Conservation (phyloP, 305 asterid species). For the Euphrasia arctica region DNA sequence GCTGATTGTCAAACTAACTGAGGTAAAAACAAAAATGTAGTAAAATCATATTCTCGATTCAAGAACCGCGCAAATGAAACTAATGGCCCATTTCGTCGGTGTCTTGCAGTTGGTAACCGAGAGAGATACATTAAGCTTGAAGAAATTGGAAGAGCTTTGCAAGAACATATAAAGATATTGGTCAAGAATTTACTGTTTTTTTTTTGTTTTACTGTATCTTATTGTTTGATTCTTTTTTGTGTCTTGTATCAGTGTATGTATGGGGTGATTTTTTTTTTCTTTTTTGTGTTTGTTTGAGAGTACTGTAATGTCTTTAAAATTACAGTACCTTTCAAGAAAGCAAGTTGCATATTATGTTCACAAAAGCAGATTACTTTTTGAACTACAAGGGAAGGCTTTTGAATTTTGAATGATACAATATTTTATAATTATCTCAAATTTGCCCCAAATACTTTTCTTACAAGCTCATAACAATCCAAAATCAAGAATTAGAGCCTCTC, state of each 20-base stretch:
- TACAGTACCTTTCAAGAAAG: constrained; percentile 21
- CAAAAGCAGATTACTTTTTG: constrained; percentile 25
- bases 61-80: too few species aligned
- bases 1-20: constrained; percentile 52
- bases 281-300: background rate
- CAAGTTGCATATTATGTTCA: constrained; percentile 16
- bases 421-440: too few species aligned
- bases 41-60: background rate
- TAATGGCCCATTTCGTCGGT: too few species aligned
- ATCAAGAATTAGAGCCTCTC: constrained; percentile 24
- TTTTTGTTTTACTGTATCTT: constrained; percentile 5
- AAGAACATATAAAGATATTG: constrained; percentile 44
- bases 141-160: constrained; percentile 79
- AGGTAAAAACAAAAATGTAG: constrained; percentile 34
- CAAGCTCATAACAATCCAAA: background rate
- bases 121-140: constrained; percentile 71
- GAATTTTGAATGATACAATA: background rate
- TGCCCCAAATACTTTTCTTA: too few species aligned
- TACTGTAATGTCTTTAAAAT: background rate
- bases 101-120: constrained; percentile 63
- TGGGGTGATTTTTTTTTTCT: background rate
- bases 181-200: constrained; percentile 9
- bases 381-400: constrained; percentile 15
- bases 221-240: constrained; percentile 14
- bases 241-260: background rate